phyloP scores from a whole-genome alignment of 305 asterid species.

The Rubia balearica region DNA sequence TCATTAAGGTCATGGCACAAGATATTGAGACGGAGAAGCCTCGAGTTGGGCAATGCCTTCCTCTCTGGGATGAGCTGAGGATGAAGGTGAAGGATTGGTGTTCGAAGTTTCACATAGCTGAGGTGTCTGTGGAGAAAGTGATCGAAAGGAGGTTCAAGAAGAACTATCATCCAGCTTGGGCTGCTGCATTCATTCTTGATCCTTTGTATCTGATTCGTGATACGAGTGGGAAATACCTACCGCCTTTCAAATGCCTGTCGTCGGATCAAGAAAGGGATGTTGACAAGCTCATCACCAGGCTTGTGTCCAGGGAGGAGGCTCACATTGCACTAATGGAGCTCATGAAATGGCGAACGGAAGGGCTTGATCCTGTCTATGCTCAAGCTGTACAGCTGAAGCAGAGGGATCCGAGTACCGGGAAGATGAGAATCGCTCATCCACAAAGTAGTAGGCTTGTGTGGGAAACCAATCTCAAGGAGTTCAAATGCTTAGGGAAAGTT shows the following conservation, averaged over 20 bases:
- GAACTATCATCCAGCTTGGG: conserved; percentile 92
- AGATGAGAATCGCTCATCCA: conserved; percentile 81
- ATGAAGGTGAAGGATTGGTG: conserved; percentile 79
- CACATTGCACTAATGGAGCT: conserved; percentile 95
- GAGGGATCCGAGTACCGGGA: conserved; percentile 71
- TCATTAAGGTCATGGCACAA: conserved; percentile 54
- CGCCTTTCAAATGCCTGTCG: conserved; percentile 81
- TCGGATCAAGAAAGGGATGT: conserved; percentile 93
- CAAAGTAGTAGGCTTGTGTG: conserved; percentile 92
- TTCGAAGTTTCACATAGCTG: conserved; percentile 51
- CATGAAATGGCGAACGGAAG: conserved; percentile 97
- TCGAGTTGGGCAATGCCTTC: conserved; percentile 77
- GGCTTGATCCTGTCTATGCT: conserved; percentile 89
- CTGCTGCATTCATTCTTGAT: conserved; percentile 88
- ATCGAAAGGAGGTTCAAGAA: conserved; percentile 60
- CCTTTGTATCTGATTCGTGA: conserved; percentile 78
- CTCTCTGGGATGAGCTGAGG: conserved; percentile 84
- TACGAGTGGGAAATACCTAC: conserved; percentile 77
- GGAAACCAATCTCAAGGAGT: conserved; percentile 79
- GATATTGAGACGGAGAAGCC: conserved; percentile 77
- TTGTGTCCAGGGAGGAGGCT: conserved; percentile 81
- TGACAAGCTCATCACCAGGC: conserved; percentile 75
- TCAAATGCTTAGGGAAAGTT: conserved; percentile 66
- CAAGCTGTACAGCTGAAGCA: conserved; percentile 86
- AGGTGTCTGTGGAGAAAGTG: conserved; percentile 63